Evolutionary conservation across 768 basidiomycete genomes (phyloP), one percentile per base, ranked within the genome.

Genomic region (Serendipita sp.): DNA sequence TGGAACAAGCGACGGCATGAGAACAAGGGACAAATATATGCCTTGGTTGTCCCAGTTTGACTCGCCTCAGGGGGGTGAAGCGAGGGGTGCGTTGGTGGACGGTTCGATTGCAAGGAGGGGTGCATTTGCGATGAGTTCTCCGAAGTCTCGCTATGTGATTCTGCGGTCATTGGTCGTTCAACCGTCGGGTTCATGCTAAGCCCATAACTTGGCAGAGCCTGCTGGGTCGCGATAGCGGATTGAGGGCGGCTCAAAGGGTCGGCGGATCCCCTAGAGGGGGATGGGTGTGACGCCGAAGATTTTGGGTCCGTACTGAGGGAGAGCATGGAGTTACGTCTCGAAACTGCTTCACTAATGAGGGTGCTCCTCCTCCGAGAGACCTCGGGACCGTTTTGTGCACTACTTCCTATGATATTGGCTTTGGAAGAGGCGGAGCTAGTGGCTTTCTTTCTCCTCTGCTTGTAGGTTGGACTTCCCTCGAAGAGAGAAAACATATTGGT

Each of bases 1-100:
- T 92, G 93, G 82, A 94, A 95, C 68, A 87, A 76, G 67, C 88
- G 78, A 2, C 88, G 84, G 71, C 92, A 96, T 13, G 88, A 88
- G 73, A 82, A 85, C 1, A 92, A 79, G 18, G 90, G 90, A 74
- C 92, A 95, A 58, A 85, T 81, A 70, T 85, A 93, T 2, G 83
- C 84, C 63, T 71, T 72, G 18, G 32, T 56, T 37, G 45, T 64
- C 53, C 45, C 5, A 16, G 45, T 65, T 15, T 54, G 24, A n/a
- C 45, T 46, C 71, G 45, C 68, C 66, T 64, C 67, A 67, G 46
- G 54, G 64, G 34, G 63, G 63, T 24, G 65, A 64, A 56, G 64
- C 64, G 67, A 32, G 64, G 46, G 68, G 68, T 56, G 53, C 8
- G 18, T 63, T 63, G 51, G 64, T 53, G n/a, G 66, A 48, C 15